Evolutionary conservation across 2,329 filamentous ascomycete genomes (phyloP).

Genomic region (Proliferodiscus dingleyae): DNA sequence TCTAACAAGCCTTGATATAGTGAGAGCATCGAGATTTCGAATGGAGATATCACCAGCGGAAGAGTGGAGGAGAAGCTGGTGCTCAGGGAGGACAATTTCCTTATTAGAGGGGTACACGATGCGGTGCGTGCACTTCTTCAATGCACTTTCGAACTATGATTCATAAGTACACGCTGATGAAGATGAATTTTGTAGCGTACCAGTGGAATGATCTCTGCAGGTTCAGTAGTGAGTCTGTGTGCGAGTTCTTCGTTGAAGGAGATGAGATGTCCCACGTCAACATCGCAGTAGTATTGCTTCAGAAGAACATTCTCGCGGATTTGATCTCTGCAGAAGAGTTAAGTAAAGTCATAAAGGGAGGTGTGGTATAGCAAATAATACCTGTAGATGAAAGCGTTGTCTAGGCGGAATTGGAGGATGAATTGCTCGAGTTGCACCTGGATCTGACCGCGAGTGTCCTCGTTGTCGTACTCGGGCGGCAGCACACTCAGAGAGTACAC

Average conservation of each 20-base stretch:
- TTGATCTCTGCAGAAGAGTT: conserved; percentile 65
- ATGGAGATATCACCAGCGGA: conserved; percentile 88
- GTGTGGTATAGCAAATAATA: conserved; percentile 37
- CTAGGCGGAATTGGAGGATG: conserved; percentile 87
- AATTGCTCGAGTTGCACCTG: conserved; percentile 83
- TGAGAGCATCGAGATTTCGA: conserved; percentile 85
- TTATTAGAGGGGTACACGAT: conserved; percentile 80
- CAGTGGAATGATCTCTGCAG: conserved; percentile 85
- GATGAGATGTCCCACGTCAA: conserved; percentile 93
- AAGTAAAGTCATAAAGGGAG: conserved; percentile 24
- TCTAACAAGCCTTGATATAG: conserved; percentile 89
- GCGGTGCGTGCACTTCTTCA: conserved; percentile 86
- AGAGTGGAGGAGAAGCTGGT: conserved; percentile 93
- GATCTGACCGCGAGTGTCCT: conserved; percentile 64
- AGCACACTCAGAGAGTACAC: conserved; percentile 83
- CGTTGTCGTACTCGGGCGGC: conserved; percentile 56
- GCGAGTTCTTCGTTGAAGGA: conserved; percentile 94
- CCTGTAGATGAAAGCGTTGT: conserved; percentile 95
- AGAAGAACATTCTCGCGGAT: conserved; percentile 90
- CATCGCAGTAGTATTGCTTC: conserved; percentile 92
- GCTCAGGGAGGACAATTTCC: conserved; percentile 69
- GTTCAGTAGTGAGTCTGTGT: conserved; percentile 82
- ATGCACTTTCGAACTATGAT: conserved; percentile 76
- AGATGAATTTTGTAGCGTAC: conserved; percentile 46
- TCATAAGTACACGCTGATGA: conserved; percentile 2